Percentiles rank a stretch among this genome's conserved stretches.
Evolutionary conservation across 202 grass and related monocot genomes (phyloP).

Genomic region (Saccharum hybrid): DNA sequence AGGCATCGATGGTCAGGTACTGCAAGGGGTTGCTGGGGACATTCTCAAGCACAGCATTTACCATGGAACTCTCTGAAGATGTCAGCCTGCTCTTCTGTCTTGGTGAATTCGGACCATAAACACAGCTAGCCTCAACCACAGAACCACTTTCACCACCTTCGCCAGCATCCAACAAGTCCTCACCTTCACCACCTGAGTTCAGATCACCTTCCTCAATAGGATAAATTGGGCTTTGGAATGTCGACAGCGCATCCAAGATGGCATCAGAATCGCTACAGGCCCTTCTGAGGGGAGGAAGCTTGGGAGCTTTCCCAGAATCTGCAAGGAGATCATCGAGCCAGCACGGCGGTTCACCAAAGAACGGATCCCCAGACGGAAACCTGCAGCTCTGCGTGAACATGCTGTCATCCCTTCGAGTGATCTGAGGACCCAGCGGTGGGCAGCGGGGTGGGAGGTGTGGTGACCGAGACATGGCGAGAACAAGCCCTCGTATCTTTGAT

Average conservation of each 20-base stretch:
- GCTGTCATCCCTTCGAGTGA: slow-evolving; percentile 54
- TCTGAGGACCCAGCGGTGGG: slow-evolving; percentile 57
- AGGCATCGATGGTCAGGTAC: slow-evolving; percentile 64
- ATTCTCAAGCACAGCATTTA: slow-evolving; percentile 87
- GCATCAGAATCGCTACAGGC: slow-evolving; percentile 75
- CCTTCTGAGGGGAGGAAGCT: slow-evolving; percentile 65
- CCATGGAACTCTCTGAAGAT: slow-evolving; percentile 83
- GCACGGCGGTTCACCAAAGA: slow-evolving; percentile 57
- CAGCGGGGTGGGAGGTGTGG: slow-evolving; percentile 88
- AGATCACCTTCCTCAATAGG: slow-evolving; percentile 52
- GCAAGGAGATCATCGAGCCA: slow-evolving; percentile 74
- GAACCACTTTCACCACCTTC: slow-evolving; percentile 36
- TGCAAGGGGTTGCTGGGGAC: slow-evolving; percentile 82
- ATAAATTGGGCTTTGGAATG: slow-evolving; percentile 39
- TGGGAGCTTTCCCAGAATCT: slow-evolving; percentile 49
- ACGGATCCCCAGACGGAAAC: slow-evolving; percentile 51
- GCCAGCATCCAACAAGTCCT: slow-evolving; percentile 31
- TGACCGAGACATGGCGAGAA: slow-evolving; percentile 72
- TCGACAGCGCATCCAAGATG: slow-evolving; percentile 63
- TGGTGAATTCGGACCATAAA: slow-evolving; percentile 94
- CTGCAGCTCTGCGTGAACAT: slow-evolving; percentile 68
- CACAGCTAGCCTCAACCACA: slow-evolving; percentile 65
- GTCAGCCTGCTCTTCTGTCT: slow-evolving; percentile 78
- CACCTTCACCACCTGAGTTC: slow-evolving; percentile 40
- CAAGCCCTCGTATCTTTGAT: background rate